Base-by-base conservation (phyloP, 2,329 filamentous ascomycete genomes). In the Fusarium humuli region DNA sequence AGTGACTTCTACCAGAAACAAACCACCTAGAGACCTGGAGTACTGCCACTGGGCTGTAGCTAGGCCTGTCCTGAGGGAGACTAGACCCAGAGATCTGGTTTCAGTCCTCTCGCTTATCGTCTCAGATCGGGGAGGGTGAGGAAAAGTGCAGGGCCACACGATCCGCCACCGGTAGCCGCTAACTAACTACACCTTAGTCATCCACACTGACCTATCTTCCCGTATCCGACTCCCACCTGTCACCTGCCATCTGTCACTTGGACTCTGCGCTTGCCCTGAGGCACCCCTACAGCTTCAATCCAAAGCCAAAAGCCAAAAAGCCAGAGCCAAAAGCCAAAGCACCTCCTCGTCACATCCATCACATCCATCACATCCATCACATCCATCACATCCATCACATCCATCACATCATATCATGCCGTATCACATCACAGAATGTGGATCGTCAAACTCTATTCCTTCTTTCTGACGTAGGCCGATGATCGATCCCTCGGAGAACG, bases 61-160 rank as follows among this genome's bases (percentile, higher is more conserved):
- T 37, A 37, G 18, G 18, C 18, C 18, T 37, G 34, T 37, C 34
- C 18, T 37, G 34, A 25, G 30, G 44, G 29, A 46, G 47, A 57
- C 42, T 42, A 57, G 72, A 72, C 75, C 76, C 76, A 74, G 70
- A 67, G 76, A 77, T 78, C 76, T 78, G 76, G 76, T 61, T 73
- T 66, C 70, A 76, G 73, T 66, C 65, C 63, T 67, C 73, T 78
- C 76, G 76, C 76, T 78, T 77, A 78, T 78, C 76, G 76, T 53
- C 66, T 70, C 53, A 57, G 69, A 67, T 71, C 67, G 62, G 67
- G 49, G 27, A 42, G 42, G 40, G 32, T 23, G 32, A 34, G 34
- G 29, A 58, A 34, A 47, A 30, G 53, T 56, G 60, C 53, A 56
- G 47, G 47, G 27, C 52, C 47, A 56, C 64, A 48, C 50, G 63